These are phyloP conservation scores for Candida maris DNA, from an alignment of 805 yeast genomes.

Conservation along the genomic window DNA sequence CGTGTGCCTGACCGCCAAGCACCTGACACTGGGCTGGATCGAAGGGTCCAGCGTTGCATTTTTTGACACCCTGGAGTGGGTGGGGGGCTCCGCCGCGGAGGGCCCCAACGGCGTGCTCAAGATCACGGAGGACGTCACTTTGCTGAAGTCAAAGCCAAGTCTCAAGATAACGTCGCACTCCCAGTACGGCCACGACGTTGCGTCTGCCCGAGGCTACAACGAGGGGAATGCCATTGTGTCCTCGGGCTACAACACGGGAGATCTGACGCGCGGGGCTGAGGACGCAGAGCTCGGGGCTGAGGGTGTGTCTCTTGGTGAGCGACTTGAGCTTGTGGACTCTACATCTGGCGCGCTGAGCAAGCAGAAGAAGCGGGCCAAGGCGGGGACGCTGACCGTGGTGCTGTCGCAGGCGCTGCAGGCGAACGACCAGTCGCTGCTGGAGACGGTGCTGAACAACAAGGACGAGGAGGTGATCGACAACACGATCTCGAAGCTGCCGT, in stretches of 20 bases:
- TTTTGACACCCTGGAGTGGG: constrained; percentile 56
- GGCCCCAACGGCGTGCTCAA: constrained; percentile 21
- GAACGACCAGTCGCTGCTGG: constrained; percentile 81
- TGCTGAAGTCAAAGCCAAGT: constrained; percentile 39
- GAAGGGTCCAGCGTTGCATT: constrained; percentile 56
- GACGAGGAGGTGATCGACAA: constrained; percentile 48
- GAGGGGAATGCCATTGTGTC: constrained; percentile 61
- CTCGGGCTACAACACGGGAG: constrained; percentile 60
- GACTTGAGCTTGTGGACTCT: constrained; percentile 35
- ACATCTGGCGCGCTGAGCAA: constrained; percentile 20
- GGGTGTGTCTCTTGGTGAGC: constrained; percentile 48
- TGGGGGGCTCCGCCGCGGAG: constrained; percentile 22
- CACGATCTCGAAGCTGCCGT: constrained; percentile 47
- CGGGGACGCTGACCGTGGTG: constrained; percentile 80
- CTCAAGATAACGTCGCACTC: constrained; percentile 40
- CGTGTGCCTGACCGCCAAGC: constrained; percentile 27
- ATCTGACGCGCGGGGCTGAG: constrained; percentile 46
- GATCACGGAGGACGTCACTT: constrained; percentile 24
- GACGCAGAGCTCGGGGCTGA: constrained; percentile 17
- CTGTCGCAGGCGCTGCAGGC: constrained; percentile 84
- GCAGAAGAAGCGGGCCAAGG: constrained; percentile 48
- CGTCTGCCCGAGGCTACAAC: constrained; percentile 51
- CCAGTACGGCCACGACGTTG: constrained; percentile 47
- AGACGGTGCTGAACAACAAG: constrained; percentile 65
- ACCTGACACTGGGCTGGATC: constrained; percentile 52